phyloP scores from a whole-genome alignment of 1,139 yeast species.

The Pichia sp. region DNA sequence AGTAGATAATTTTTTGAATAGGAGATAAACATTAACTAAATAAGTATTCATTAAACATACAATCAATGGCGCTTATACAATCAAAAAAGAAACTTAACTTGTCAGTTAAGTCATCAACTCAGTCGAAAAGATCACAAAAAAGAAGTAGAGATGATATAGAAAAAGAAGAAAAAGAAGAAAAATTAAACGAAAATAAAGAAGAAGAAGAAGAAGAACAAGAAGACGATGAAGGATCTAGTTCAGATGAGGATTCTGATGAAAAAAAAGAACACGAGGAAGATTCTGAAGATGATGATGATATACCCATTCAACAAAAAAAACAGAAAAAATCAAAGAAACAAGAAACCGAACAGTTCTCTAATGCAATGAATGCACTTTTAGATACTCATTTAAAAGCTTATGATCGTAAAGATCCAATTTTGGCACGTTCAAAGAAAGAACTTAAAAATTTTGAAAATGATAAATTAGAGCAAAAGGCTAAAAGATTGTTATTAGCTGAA shows the following conservation, averaged over 20 bases:
- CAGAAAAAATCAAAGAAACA: conserved; percentile 53
- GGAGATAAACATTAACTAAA: too few species aligned
- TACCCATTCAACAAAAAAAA: conserved; percentile 36
- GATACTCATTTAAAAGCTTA: conserved; percentile 84
- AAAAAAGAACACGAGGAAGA: conserved; percentile 14
- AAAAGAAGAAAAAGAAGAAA: conserved; percentile 13
- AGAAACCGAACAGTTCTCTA: conserved; percentile 49
- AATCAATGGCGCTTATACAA: background rate
- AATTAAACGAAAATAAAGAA: conserved; percentile 21
- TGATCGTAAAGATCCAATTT: conserved; percentile 81
- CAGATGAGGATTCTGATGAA: conserved; percentile 3
- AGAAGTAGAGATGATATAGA: conserved; percentile 24
- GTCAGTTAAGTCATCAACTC: background rate
- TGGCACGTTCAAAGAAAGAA: conserved; percentile 67
- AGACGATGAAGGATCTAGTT: conserved; percentile 4
- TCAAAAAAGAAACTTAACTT: background rate
- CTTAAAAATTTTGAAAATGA: conserved; percentile 73
- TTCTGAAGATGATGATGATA: conserved; percentile 17
- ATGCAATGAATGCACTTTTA: conserved; percentile 77
- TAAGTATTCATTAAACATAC: too few species aligned
- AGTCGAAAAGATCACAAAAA: background rate
- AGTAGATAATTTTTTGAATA: too few species aligned
- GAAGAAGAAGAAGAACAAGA: conserved; percentile 28
- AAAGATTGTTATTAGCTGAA: conserved; percentile 61
- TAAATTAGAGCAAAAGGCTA: conserved; percentile 79